These are phyloP conservation scores for Ceratobasidium papillatum DNA, from an alignment of 1,284 basidiomycete species.

Conservation along the genomic window DNA sequence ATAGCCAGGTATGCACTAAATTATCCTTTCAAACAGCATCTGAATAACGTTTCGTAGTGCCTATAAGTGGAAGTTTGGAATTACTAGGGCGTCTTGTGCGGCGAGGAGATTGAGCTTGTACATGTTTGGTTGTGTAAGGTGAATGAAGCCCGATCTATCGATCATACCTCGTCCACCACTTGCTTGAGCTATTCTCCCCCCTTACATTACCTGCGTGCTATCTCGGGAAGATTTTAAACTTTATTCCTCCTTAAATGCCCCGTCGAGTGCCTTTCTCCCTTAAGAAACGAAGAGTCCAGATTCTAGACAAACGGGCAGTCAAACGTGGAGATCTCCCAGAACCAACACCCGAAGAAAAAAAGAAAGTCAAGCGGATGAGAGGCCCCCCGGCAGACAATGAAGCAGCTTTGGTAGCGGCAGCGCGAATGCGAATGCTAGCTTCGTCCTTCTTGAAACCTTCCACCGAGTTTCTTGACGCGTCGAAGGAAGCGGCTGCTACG, in stretches of 20 bases:
- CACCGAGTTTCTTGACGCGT: constrained; percentile 67
- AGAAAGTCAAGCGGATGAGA: constrained; percentile 6
- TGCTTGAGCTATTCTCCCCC: neutral
- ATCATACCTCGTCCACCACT: neutral
- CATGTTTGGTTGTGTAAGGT: neutral
- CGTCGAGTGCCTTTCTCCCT: constrained; percentile 68
- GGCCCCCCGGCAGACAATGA: constrained; percentile 26
- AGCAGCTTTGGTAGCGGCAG: constrained; percentile 18
- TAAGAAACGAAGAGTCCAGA: constrained; percentile 75
- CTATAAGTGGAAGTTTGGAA: neutral
- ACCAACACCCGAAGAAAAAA: constrained; percentile 51
- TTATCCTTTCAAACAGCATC: neutral
- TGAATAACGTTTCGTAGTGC: constrained; percentile 1
- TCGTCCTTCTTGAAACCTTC: constrained; percentile 77
- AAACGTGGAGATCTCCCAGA: constrained; percentile 76
- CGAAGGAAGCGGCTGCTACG: constrained; percentile 65
- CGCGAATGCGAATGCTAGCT: constrained; percentile 57
- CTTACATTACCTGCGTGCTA: neutral
- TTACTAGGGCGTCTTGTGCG: neutral
- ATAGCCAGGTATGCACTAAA: constrained; percentile 18
- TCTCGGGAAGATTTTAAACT: neutral
- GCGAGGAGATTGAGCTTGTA: neutral
- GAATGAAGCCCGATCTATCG: neutral
- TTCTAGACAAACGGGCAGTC: constrained; percentile 78
- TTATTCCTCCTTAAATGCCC: constrained; percentile 55